Conservation (phyloP, 2,329 filamentous ascomycete genomes). For the Drechslerella dactyloides region DNA sequence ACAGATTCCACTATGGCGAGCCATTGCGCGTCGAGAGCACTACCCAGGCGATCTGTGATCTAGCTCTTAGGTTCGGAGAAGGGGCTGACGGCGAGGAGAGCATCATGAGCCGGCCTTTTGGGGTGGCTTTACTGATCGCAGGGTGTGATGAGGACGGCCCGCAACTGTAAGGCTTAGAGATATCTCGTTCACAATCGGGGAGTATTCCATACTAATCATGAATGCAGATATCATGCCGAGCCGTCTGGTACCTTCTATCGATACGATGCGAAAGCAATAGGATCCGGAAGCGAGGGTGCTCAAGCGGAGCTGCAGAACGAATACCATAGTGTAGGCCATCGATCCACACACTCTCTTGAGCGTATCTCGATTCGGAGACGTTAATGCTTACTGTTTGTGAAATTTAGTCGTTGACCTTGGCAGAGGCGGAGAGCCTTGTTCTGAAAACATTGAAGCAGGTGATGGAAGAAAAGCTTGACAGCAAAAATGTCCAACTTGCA, state of each 20-base stretch:
- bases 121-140: conserved; percentile 93
- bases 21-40: conserved; percentile 93
- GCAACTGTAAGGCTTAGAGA: conserved; percentile 68
- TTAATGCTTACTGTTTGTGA: conserved; percentile 50
- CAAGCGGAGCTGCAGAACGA: conserved; percentile 98
- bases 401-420: conserved; percentile 78
- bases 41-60: conserved; percentile 97
- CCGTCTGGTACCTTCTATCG: conserved; percentile 98
- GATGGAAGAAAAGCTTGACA: conserved; percentile 99
- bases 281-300: conserved; percentile 93
- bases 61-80: conserved; percentile 95
- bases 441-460: conserved; percentile 99
- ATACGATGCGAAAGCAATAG: conserved; percentile 98
- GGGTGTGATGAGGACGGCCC: conserved; percentile 97
- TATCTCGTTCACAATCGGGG: neutral
- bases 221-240: conserved; percentile 83
- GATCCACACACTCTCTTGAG: neutral
- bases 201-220: neutral
- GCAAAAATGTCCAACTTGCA: conserved; percentile 97
- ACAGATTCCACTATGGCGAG: conserved; percentile 98
- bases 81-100: conserved; percentile 97
- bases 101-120: conserved; percentile 97
- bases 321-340: conserved; percentile 79
- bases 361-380: neutral
- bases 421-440: conserved; percentile 91